Conservation (phyloP, 129 eudicot species). For the Flaveria bidentis region DNA sequence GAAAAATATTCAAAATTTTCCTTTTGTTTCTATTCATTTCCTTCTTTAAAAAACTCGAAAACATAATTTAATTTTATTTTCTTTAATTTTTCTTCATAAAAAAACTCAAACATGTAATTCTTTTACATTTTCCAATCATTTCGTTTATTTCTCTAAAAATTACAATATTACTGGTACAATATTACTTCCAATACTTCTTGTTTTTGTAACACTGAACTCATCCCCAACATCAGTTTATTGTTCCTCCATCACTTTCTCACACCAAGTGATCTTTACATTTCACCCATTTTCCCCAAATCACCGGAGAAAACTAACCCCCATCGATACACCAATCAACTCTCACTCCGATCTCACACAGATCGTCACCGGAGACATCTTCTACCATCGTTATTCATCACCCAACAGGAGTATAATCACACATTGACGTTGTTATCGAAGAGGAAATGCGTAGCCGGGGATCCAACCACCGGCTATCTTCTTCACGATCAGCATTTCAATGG, state of each 20-base stretch:
- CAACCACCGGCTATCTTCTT: conserved; percentile 51
- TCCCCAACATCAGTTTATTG: conserved; percentile 6
- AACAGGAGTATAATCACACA: conserved; percentile 1
- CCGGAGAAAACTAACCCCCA: not conserved
- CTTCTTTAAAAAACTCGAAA: no score
- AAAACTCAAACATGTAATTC: no score
- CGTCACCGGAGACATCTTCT: conserved; percentile 9
- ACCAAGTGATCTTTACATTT: conserved; percentile 22
- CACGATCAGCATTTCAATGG: conserved; percentile 49
- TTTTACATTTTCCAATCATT: no score
- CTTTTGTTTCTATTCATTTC: no score
- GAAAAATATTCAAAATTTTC: no score
- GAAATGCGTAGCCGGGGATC: conserved; percentile 77
- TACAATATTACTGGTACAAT: no score
- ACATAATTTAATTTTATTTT: no score
- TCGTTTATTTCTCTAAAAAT: no score
- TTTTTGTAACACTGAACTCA: not conserved
- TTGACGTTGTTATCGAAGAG: not conserved
- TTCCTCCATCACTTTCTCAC: conserved; percentile 24
- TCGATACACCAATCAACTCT: not conserved
- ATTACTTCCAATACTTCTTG: no score
- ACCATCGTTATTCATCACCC: not conserved
- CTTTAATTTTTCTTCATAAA: no score
- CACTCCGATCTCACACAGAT: conserved; percentile 16
- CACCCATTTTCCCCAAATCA: conserved; percentile 10